Percentiles rank a stretch among this genome's conserved stretches.
Evolutionary conservation across 306 rosid species (phyloP).

Genomic region (Luffa aegyptiaca): DNA sequence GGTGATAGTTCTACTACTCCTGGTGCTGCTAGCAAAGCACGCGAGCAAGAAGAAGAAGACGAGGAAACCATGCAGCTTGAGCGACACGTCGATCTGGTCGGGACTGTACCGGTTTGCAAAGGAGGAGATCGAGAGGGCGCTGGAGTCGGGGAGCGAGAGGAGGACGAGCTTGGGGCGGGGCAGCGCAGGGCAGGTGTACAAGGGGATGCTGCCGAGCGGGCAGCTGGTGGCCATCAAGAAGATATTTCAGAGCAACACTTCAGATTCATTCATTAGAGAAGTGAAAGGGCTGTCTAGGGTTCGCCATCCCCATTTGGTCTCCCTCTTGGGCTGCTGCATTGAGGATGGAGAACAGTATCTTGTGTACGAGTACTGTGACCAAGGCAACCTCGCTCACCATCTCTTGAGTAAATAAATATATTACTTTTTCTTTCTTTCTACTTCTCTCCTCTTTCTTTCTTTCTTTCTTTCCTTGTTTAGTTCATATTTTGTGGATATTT

Average conservation of each 20-base stretch:
- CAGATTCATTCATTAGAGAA: constrained; percentile 58
- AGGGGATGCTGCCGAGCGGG: constrained; percentile 79
- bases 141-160: constrained; percentile 27
- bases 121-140: constrained; percentile 63
- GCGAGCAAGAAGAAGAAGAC: constrained; percentile 38
- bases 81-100: constrained; percentile 36
- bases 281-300: constrained; percentile 64
- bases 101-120: constrained; percentile 63
- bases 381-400: constrained; percentile 74
- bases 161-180: constrained; percentile 57
- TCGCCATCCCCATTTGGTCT: constrained; percentile 74
- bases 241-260: constrained; percentile 34
- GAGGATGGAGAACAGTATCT: constrained; percentile 57
- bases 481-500: neutral
- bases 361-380: constrained; percentile 67
- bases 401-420: constrained; percentile 62
- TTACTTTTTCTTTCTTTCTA: neutral
- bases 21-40: constrained; percentile 27
- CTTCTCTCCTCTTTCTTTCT: neutral
- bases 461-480: neutral
- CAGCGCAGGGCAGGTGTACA: constrained; percentile 69
- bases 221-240: constrained; percentile 80
- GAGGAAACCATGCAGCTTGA: constrained; percentile 10
- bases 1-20: constrained; percentile 12
- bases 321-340: constrained; percentile 61